Evolutionary conservation across 2,329 filamentous ascomycete genomes (phyloP), one percentile per base, ranked within the genome.

Genomic region (Myrmaecium sp.): DNA sequence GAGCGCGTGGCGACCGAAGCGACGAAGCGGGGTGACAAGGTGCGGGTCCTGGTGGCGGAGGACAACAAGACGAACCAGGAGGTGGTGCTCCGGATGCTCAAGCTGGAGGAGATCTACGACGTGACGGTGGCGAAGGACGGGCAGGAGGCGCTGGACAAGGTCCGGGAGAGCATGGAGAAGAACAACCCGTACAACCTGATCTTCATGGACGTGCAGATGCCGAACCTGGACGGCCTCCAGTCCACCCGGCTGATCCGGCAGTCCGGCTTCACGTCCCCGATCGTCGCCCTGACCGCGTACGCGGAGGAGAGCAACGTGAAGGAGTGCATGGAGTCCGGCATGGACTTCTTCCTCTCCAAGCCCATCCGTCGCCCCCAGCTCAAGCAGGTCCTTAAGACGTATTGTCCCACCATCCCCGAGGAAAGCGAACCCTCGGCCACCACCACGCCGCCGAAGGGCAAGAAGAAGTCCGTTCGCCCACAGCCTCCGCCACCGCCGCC

Each of bases 121-220:
- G 81, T 93, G 10, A 86, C 79, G 0, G 75, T 93, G 26, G 84
- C 83, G 27, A 80, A 81, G 44, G 43, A 57, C 28, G 54, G 54
- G 0, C 79, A 91, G 49, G 80, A 93, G 52, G 84, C 84, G 0
- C 80, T 83, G 32, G 82, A 93, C 34, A 61, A 77, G 15, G 83
- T 93, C 36, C 84, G 82, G 46, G 71, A 71, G 10, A 77, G 73
- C 35, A 89, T 92, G 77, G 69, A 74, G 26, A 66, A 65, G 15
- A 66, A 74, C 27, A 62, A 66, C 29, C 66, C 66, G 3, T 93
- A 86, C 45, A 81, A 92, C 38, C 62, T 94, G 14, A 86, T 94
- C 35, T 89, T 93, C 44, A 94, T 93, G 84, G 84, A 94, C 41
- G 76, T 93, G 5, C 81, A 80, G 52, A 94, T 94, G 84, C 84